Percentiles rank a stretch among this genome's conserved stretches.
phyloP scores from a whole-genome alignment of 352 stramenopile genomes.

The Phytophthora hybrid region DNA sequence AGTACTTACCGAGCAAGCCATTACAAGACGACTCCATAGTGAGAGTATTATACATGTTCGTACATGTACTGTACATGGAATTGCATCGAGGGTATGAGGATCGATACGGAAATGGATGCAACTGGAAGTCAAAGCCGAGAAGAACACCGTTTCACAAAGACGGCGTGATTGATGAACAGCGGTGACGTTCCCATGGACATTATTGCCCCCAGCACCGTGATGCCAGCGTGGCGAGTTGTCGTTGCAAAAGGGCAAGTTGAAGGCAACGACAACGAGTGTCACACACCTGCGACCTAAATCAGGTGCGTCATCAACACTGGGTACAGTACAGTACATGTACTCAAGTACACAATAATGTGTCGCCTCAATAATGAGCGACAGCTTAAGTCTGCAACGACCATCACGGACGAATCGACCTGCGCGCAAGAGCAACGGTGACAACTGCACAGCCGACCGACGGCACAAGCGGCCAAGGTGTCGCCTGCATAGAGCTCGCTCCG shows the following conservation, averaged over 20 bases:
- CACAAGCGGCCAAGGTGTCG: not conserved
- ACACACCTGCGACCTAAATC: slow-evolving; percentile 2
- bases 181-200: not conserved
- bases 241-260: not conserved
- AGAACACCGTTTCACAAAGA: no score
- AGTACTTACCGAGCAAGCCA: no score
- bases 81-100: no score
- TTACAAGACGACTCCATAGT: no score
- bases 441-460: not conserved
- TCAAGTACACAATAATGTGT: not conserved
- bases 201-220: not conserved
- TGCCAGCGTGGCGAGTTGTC: not conserved
- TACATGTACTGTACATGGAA: no score
- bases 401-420: not conserved
- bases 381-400: not conserved
- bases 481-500: not conserved
- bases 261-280: not conserved
- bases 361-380: not conserved
- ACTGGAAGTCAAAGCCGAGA: no score
- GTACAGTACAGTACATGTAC: not conserved
- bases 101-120: no score
- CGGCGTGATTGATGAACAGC: not conserved
- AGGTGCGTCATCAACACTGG: not conserved
- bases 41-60: no score
- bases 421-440: not conserved